Evolutionary conservation across 2,329 filamentous ascomycete species (phyloP), one percentile per base, ranked within the genome.

Genomic region (Alternaria longipes): DNA sequence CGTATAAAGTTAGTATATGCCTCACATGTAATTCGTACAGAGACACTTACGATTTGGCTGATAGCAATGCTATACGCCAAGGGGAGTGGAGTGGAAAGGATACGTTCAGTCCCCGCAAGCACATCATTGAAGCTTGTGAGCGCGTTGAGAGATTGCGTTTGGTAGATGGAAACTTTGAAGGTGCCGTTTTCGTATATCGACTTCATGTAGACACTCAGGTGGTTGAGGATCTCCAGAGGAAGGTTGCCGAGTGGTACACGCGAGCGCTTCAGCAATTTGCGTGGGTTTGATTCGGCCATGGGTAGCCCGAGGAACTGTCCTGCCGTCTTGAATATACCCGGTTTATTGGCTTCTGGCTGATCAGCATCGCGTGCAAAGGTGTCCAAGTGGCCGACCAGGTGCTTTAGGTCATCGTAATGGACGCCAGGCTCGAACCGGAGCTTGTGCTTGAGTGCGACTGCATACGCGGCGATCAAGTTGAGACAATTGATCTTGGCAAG

Each of bases 11-110:
- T 8, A 26, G 24, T 26, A 26, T 26, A 0, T 26, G 24, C 24
- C 24, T 26, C 24, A 7, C 6, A 26, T 26, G 24, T 2, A 26
- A 6, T 7, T 2, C 6, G 24, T 26, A 26, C 24, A 26, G 24
- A 8, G 24, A 26, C 24, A 26, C 24, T 26, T 26, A 26, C 24
- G 70, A 95, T 94, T 73, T 95, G 92, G 28, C 89, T 87, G 74
- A 95, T 94, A 66, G 91, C 88, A 67, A 96, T 95, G 66, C 85
- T 87, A 80, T 95, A 95, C n/a, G 92, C 92, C 53, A 93, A 85
- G 1, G 92, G 92, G 0, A 95, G 84, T 1, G 92, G 92, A 0
- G 92, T 95, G 75, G 89, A 91, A 18, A 94, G 86, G 32, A 96
- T 89, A 60, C 92, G 89, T 71, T 95, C 91, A 20, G 88, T 89